phyloP scores from a whole-genome alignment of 208 protist species.

The Crithidia thermophila region DNA sequence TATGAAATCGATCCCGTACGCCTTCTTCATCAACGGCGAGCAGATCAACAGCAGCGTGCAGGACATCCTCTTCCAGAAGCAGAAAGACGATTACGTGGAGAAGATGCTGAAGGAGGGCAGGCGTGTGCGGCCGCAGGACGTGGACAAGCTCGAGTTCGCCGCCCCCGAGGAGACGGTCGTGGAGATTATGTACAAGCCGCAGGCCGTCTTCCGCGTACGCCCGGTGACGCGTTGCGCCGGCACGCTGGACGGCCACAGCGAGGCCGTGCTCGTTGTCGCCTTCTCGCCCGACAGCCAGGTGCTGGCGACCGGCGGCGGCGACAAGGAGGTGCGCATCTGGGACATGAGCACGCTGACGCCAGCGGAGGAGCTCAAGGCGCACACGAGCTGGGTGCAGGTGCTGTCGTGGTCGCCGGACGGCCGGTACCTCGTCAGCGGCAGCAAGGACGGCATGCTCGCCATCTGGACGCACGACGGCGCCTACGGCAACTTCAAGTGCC shows the following conservation, averaged over 20 bases:
- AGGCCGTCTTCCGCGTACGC: slow-evolving; percentile 97
- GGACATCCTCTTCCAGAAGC: slow-evolving; percentile 79
- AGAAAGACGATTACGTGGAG: slow-evolving; percentile 77
- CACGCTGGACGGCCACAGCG: slow-evolving; percentile 94
- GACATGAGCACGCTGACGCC: slow-evolving; percentile 97
- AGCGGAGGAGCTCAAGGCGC: slow-evolving; percentile 87
- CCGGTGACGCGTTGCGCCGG: slow-evolving; percentile 95
- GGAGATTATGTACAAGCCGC: slow-evolving; percentile 94
- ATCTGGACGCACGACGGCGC: slow-evolving; percentile 92
- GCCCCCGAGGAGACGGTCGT: slow-evolving; percentile 84
- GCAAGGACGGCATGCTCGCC: slow-evolving; percentile 93
- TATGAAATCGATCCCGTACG: slow-evolving; percentile 90
- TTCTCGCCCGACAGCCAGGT: slow-evolving; percentile 96
- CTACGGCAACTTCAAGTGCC: slow-evolving; percentile 79
- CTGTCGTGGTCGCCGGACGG: slow-evolving; percentile 97
- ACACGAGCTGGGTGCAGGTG: slow-evolving; percentile 96
- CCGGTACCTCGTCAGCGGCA: slow-evolving; percentile 92
- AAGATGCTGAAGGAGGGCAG: slow-evolving; percentile 84
- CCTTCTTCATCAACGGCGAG: slow-evolving; percentile 96
- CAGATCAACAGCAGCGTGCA: slow-evolving; percentile 91
- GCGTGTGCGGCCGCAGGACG: slow-evolving; percentile 76
- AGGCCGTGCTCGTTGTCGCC: slow-evolving; percentile 92
- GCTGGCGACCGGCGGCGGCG: slow-evolving; percentile 95
- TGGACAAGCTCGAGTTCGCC: slow-evolving; percentile 79
- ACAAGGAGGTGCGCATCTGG: slow-evolving; percentile 98